Base-by-base conservation (phyloP, 2,329 filamentous ascomycete genomes). In the Remersonia thermophila region DNA sequence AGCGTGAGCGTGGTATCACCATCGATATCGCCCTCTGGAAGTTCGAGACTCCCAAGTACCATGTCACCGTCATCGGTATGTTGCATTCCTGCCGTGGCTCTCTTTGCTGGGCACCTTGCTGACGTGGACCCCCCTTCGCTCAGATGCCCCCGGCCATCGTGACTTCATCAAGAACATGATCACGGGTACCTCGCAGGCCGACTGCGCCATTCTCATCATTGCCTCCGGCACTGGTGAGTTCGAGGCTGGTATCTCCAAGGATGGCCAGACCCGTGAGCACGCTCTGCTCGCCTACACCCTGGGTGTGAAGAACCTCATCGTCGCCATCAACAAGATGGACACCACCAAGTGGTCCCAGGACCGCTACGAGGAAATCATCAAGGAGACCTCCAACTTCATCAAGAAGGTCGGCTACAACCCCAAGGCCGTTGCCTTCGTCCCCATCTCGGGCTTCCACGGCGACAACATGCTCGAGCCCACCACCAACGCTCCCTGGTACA, bases 161-260 rank as follows among this genome's bases (percentile, higher is more conserved):
- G 91, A 98, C 66, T 98, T 96, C 80, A 96, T 98, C 85, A 98
- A 98, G 89, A 98, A 96, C 87, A 98, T 98, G 91, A 98, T 98
- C 70, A 96, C 91, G 82, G 91, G 91, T 87, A 96, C 91, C 63
- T 98, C 91, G 69, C 91, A 96, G 83, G 91, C 91, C 59, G 91
- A 98, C 65, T 96, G 91, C 73, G 91, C 91, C 62, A 85, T 98
- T 68, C 87, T 98, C 77, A 96, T 98, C 74, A 98, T 98, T 71
- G 91, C 89, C 59, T 86, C 91, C 62, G 91, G 91, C 77, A 94
- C 86, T 85, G 91, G 91, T 95, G 91, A 98, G 80, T 98, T 98
- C 81, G 91, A 98, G 81, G 91, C 91, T 82, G 91, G 91, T 96
- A 98, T 98, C 83, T 96, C 91, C 81, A 98, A 98, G 85, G 91